A percentile compares a stretch with the other conserved stretches of the same genome.
phyloP scores from a whole-genome alignment of 441 rosid species.

The Populus tomentosa region DNA sequence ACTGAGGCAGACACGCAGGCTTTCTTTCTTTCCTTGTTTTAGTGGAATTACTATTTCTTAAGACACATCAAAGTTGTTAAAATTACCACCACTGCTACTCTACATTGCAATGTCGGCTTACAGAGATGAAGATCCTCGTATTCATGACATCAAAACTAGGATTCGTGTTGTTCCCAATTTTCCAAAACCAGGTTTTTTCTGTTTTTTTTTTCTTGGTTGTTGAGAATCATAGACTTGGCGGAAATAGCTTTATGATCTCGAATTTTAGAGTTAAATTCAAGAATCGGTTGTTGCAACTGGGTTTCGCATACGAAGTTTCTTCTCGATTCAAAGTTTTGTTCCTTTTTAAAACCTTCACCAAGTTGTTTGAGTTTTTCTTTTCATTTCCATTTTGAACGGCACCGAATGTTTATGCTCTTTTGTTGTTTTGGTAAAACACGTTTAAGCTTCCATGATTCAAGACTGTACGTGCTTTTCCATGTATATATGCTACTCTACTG shows the following conservation, averaged over 20 bases:
- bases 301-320: neutral
- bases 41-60: neutral
- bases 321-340: neutral
- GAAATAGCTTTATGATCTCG: neutral
- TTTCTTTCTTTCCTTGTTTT: neutral
- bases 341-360: neutral
- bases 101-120: conserved; percentile 64
- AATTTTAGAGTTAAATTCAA: neutral
- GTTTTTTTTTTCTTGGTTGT: conserved; percentile 11
- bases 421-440: neutral
- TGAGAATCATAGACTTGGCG: neutral
- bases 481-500: neutral
- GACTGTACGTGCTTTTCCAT: neutral
- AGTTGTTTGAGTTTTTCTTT: neutral
- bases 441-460: neutral
- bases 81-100: neutral
- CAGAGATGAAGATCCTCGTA: conserved; percentile 80
- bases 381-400: neutral
- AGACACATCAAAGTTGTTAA: neutral
- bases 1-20: too few relatives aligned
- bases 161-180: conserved; percentile 97
- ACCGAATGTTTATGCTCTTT: neutral
- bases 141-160: conserved; percentile 68
- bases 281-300: conserved; percentile 1
- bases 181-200: conserved; percentile 75